Percentiles rank a stretch among this genome's conserved stretches.
These are phyloP conservation scores for Leishmania amazonensis DNA, from an alignment of 208 protist genomes.

Conservation along the genomic window DNA sequence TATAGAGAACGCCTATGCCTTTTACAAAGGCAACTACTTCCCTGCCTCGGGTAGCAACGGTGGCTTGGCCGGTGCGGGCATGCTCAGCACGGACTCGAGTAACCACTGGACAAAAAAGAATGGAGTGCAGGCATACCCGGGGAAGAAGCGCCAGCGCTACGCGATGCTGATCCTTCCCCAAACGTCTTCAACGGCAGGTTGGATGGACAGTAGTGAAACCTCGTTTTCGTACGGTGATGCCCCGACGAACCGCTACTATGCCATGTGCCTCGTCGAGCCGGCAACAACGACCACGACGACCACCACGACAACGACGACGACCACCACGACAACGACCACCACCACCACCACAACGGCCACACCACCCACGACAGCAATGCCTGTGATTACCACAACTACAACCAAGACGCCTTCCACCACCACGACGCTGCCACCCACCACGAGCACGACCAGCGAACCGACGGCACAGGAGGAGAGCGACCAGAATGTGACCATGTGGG, in stretches of 20 bases:
- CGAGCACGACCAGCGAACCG: neutral
- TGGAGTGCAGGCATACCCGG: neutral
- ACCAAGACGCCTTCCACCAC: neutral
- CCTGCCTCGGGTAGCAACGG: neutral
- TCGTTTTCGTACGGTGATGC: neutral
- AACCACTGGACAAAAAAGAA: conserved; percentile 2
- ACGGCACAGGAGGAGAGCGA: neutral
- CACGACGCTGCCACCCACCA: conserved; percentile 3
- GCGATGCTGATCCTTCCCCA: neutral
- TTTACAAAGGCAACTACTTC: conserved; percentile 12
- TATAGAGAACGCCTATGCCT: conserved; percentile 3
- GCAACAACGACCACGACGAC: conserved; percentile 1
- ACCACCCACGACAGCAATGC: neutral
- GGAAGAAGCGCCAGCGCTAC: neutral
- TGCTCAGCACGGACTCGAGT: neutral
- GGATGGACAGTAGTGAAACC: conserved; percentile 5
- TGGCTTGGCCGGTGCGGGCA: neutral
- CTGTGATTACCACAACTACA: neutral
- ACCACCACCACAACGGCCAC: neutral
- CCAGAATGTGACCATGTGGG: conserved; percentile 11
- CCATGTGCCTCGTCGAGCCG: conserved; percentile 1
- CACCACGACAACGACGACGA: neutral
- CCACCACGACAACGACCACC: neutral
- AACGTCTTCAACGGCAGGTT: neutral
- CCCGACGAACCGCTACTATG: neutral